Evolutionary conservation across 2,329 filamentous ascomycete species (phyloP), one percentile per base, ranked within the genome.

Genomic region (Aspergillus sp.): DNA sequence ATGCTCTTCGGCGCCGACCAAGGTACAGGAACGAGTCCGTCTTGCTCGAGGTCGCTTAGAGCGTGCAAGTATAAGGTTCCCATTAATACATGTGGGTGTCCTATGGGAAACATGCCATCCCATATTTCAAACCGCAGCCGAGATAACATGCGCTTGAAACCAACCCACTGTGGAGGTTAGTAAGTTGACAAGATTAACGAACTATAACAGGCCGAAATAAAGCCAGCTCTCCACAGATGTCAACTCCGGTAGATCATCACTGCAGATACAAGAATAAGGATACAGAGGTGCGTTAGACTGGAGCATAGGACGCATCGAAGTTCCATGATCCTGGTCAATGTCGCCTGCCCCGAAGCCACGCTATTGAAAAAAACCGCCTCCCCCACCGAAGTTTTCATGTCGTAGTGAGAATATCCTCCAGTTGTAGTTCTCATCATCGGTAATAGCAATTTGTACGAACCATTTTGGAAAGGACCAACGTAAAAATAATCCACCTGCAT

Each of bases 241-340:
- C 32, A 39, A 38, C 6, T 30, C 34, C 26, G 30, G 41, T 26
- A 30, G 30, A 45, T 45, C 42, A 11, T 7, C 38, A 20, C 3
- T 26, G 50, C 42, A n/a, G 47, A 47, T 48, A 34, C 20, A 20
- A 51, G 54, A 54, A 51, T 26, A 53, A 56, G 42, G 50, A 58
- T 58, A 54, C 56, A 60, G 30, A 51, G 45, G 44, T 47, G 55
- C 62, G 59, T 62, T 65, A 65, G 62, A 60, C 53, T 56, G 51
- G 39, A 59, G 53, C 56, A 53, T 55, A 43, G 57, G 17, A 58
- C 57, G 59, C 62, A 64, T 55, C 32, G 42, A 55, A 54, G 60
- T 42, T 42, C 30, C 36, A 43, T 18, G 60, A 63, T 57, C 58
- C 60, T 42, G 32, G 55, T 58, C 49, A 43, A 55, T 58, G 45